Conservation (phyloP, 2,329 filamentous ascomycete species). For the Colletotrichum sp. region DNA sequence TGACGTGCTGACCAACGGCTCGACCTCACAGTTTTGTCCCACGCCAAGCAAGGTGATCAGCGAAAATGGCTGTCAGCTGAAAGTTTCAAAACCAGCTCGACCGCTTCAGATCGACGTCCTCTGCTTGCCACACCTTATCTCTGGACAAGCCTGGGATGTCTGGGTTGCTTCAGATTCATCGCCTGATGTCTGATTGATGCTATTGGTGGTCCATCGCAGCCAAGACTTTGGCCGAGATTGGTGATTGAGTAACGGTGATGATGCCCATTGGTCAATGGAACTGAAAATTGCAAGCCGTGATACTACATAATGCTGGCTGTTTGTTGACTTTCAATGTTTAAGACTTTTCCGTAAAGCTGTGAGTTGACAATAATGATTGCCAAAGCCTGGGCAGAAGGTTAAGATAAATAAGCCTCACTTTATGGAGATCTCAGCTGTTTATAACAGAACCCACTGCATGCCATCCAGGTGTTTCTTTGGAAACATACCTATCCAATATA, state of each 20-base stretch:
- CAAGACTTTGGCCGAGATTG: not conserved
- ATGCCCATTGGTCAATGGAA: not conserved
- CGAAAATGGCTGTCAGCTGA: not conserved
- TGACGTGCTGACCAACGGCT: not conserved
- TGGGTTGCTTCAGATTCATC: not conserved
- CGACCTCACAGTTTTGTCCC: not conserved
- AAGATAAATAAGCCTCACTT: not conserved
- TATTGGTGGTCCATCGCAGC: not conserved
- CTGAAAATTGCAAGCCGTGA: rapidly evolving
- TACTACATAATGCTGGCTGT: not conserved
- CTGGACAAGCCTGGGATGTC: not conserved
- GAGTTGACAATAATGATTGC: not conserved
- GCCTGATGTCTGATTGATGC: not conserved
- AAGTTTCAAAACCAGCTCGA: not conserved
- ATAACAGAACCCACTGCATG: not conserved
- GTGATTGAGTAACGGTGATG: not conserved
- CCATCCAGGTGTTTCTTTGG: not conserved
- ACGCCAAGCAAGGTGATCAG: not conserved
- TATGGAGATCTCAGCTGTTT: not conserved
- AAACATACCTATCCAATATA: not conserved
- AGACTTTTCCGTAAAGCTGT: not conserved
- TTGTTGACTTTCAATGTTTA: not conserved
- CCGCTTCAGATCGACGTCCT: not conserved
- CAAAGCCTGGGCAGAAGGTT: not conserved
- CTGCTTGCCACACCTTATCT: not conserved